phyloP scores from a whole-genome alignment of 345 rosid genomes.

The Arabis hirsuta region DNA sequence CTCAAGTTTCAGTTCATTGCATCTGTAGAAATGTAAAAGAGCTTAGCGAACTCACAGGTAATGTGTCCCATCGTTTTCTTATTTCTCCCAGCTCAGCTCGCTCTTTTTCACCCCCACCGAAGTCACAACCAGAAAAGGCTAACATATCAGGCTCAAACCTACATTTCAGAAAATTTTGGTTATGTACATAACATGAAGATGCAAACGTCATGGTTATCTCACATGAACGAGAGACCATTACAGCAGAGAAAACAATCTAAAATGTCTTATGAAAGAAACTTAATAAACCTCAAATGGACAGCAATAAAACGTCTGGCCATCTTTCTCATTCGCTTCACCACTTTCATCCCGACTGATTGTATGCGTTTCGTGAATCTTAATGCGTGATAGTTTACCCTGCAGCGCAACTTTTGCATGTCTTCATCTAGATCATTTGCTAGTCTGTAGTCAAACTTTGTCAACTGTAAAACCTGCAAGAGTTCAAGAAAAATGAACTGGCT shows the following conservation, averaged over 20 bases:
- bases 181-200: conserved; percentile 11
- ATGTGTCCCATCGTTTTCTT: conserved; percentile 94
- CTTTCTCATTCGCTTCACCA: conserved; percentile 74
- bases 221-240: conserved; percentile 8
- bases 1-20: conserved; percentile 23
- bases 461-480: conserved; percentile 83
- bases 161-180: conserved; percentile 26
- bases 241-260: neutral
- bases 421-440: conserved; percentile 87
- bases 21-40: neutral
- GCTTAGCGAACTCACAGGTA: conserved; percentile 74
- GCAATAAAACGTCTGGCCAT: conserved; percentile 87
- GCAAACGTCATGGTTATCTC: conserved; percentile 10
- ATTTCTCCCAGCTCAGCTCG: conserved; percentile 84
- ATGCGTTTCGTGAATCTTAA: conserved; percentile 87
- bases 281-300: conserved; percentile 82
- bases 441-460: conserved; percentile 98
- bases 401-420: conserved; percentile 89
- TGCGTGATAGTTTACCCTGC: conserved; percentile 92
- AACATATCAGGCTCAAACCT: conserved; percentile 99
- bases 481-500: conserved; percentile 22
- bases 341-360: conserved; percentile 72
- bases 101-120: conserved; percentile 99
- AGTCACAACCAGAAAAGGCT: conserved; percentile 99
- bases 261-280: neutral